Evolutionary conservation across 129 eudicot genomes (phyloP).

Genomic region (Chrysanthemum lavandulifolium): DNA sequence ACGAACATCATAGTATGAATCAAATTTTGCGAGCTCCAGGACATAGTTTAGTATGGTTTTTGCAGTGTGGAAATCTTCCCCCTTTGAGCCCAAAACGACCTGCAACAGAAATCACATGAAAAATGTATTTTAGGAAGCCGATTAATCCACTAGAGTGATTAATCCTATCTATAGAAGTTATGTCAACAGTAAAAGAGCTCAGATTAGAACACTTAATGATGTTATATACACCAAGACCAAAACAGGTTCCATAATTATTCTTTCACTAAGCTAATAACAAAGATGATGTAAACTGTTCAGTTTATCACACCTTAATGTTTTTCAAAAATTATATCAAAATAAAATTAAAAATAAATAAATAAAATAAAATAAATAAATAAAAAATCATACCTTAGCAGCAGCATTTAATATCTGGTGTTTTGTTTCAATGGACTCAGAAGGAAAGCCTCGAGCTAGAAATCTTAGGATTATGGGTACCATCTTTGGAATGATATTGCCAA

Average conservation of each 20-base stretch:
- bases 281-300: neutral
- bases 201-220: too few relatives aligned
- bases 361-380: too few relatives aligned
- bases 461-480: conserved; percentile 60
- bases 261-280: neutral
- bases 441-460: conserved; percentile 69
- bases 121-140: neutral
- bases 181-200: too few relatives aligned
- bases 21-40: conserved; percentile 84
- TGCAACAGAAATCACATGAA: conserved; percentile 31
- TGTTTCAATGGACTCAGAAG: conserved; percentile 74
- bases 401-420: conserved; percentile 89
- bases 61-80: conserved; percentile 44
- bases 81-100: conserved; percentile 70
- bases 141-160: too few relatives aligned
- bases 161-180: too few relatives aligned
- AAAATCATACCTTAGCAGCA: conserved; percentile 83
- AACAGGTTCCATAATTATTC: too few relatives aligned
- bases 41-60: conserved; percentile 51
- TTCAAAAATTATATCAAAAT: too few relatives aligned
- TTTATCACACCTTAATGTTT: conserved; percentile 52
- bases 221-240: too few relatives aligned
- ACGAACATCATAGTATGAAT: conserved; percentile 83
- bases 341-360: too few relatives aligned
- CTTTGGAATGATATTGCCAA: conserved; percentile 61